Evolutionary conservation across 805 yeast species (phyloP), one percentile per base, ranked within the genome.

Genomic region (Kluyveromyces dobzhanskii): DNA sequence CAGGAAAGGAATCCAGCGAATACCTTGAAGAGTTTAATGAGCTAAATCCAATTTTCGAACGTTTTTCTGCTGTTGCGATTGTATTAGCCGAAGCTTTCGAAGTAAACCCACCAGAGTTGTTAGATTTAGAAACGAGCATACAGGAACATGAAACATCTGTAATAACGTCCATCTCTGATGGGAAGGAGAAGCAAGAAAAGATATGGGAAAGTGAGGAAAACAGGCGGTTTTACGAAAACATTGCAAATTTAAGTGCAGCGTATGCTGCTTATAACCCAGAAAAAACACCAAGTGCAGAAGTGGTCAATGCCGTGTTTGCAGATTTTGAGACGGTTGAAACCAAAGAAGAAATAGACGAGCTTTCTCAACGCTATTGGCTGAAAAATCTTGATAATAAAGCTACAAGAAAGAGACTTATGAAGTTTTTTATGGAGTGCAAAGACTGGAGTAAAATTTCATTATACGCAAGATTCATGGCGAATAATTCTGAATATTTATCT

Each of bases 191-290:
- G 16, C 44, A 43, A 28, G 54, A 57, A 36, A 44, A 48, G 18
- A 46, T 71, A 2, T 85, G 94, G 94, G 83, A 75, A 29, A 77
- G 70, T 40, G 75, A 75, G 13, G 80, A 77, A 23, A 77, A 73
- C n/a, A 69, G 71, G 44, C 67, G 65, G 44, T 87, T 85, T 53
- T 83, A 85, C 53, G 75, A 73, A 23, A 67, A 61, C 1, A 58
- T 78, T 14, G 79, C 83, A 0, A 61, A 60, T 12, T 47, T 71
- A 8, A 56, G 56, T 3, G 32, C 34, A 10, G 31, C 26, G 9
- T 26, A 19, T 8, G 42, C 39, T 13, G 30, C 41, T 10, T 21
- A 31, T 27, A 26, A 44, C 27, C 34, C 46, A 34, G 57, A 62
- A 46, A 41, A 64, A 51, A 46, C 42, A 6, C 17, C 47, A 3